Conservation (phyloP, 257 asterid genomes). For the Dorcoceras hygrometricum region DNA sequence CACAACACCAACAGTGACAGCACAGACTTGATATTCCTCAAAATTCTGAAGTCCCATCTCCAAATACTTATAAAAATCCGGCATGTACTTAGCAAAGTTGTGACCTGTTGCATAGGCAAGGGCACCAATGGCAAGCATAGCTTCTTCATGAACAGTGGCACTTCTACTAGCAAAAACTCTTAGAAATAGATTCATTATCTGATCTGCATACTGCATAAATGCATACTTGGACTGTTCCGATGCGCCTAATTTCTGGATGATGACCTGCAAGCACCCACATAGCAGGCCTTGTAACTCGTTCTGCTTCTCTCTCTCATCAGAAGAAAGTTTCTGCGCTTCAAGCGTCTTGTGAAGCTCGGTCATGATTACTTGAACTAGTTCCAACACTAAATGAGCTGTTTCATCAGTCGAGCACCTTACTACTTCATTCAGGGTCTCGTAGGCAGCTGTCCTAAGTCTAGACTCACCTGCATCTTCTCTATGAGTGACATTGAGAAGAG, state of each 20-base stretch:
- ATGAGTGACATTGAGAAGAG: slow-evolving; percentile 66
- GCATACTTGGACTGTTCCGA: slow-evolving; percentile 60
- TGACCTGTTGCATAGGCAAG: slow-evolving; percentile 74
- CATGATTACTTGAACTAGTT: slow-evolving; percentile 75
- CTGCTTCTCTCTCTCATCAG: slow-evolving; percentile 80
- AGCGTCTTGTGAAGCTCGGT: slow-evolving; percentile 74
- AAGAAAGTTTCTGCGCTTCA: slow-evolving; percentile 67
- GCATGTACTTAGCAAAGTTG: slow-evolving; percentile 67
- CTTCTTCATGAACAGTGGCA: slow-evolving; percentile 91
- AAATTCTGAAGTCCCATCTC: slow-evolving; percentile 94
- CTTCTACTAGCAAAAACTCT: slow-evolving; percentile 75
- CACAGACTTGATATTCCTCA: slow-evolving; percentile 90
- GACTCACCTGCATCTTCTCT: slow-evolving; percentile 89
- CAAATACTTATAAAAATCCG: slow-evolving; percentile 77
- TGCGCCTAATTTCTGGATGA: slow-evolving; percentile 70
- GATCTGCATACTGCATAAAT: slow-evolving; percentile 76
- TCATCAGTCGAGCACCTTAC: slow-evolving; percentile 80
- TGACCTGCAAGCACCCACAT: slow-evolving; percentile 80
- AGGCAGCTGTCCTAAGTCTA: slow-evolving; percentile 75
- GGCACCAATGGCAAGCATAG: slow-evolving; percentile 91
- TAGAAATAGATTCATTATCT: slow-evolving; percentile 70
- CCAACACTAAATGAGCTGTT: slow-evolving; percentile 68
- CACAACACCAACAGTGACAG: slow-evolving; percentile 86
- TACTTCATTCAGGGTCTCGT: slow-evolving; percentile 82
- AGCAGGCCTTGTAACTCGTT: slow-evolving; percentile 77